Base-by-base conservation (phyloP, 2,329 filamentous ascomycete species). In the Talaromyces sp. region DNA sequence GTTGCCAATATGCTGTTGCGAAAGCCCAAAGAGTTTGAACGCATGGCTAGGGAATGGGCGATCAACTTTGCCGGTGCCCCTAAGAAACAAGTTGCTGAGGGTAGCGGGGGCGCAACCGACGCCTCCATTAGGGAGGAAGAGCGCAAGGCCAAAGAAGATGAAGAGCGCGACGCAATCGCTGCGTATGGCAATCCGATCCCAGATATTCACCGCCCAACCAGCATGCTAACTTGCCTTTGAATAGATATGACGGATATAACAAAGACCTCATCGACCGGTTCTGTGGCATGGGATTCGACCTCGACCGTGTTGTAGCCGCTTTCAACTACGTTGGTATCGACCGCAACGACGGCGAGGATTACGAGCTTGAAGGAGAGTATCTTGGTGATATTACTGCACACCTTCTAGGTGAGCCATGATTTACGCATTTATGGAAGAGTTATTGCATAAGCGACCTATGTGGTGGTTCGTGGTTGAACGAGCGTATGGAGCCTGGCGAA, bases 311-410 rank as follows among this genome's bases (percentile, higher is more conserved):
- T 1, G 92, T 97, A 0, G 84, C 89, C 10, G 91, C 92, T 0
- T 96, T 97, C 70, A 83, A 88, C 58, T 90, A 84, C 63, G 88
- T 95, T 8, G 90, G 91, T 6, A 93, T 96, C 66, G 90, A 93
- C 65, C 85, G 85, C 19, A 91, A 89, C 67, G 84, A 83, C 28
- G 92, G 92, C 0, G 81, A 88, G 66, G 90, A 95, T 71, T 95
- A 96, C 73, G 88, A 91, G 69, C 80, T 96, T n/a, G 91, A 96
- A 71, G 90, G 95, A 69, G 92, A 88, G 1, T 93, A 92, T 68
- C 91, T 96, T 84, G 92, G 91, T 3, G 92, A 96, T 67, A 88
- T 98, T 65, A 96, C 91, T 0, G 91, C 92, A 19, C 84, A 89
- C 62, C 83, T 98, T 7, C 86, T 97, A 36, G 90, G 90, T 42